A percentile compares a stretch with the other conserved stretches of the same genome.
phyloP scores from a whole-genome alignment of 768 basidiomycete species.

The Tephrocybe sp. region DNA sequence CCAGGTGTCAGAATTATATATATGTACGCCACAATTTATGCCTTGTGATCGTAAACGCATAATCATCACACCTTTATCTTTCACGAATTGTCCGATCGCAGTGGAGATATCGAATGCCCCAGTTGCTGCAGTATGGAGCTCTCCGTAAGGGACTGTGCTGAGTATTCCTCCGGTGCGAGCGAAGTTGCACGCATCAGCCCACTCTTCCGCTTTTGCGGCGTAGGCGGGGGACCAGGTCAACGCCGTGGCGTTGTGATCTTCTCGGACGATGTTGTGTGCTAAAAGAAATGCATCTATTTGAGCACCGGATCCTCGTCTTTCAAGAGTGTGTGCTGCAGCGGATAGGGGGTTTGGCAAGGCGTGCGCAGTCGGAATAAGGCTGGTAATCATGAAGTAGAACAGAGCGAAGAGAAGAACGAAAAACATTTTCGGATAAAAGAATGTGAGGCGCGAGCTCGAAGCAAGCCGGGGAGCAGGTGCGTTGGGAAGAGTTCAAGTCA shows the following conservation, averaged over 20 bases:
- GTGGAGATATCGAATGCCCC: conserved; percentile 40
- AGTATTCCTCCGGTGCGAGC: conserved; percentile 46
- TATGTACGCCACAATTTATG: not conserved
- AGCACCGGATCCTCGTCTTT: conserved; percentile 23
- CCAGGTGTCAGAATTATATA: conserved; percentile 2
- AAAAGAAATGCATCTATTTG: conserved; percentile 36
- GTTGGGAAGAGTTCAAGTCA: conserved; percentile 11
- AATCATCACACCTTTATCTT: conserved; percentile 43
- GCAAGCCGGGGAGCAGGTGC: conserved; percentile 24
- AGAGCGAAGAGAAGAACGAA: conserved; percentile 6
- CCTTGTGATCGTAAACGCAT: not conserved
- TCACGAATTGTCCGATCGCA: conserved; percentile 49
- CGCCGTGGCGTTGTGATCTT: conserved; percentile 36
- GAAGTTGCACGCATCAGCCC: conserved; percentile 53
- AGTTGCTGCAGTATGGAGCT: conserved; percentile 57
- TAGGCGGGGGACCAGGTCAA: conserved; percentile 51
- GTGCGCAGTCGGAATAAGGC: conserved; percentile 1
- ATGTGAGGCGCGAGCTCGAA: too few relatives aligned
- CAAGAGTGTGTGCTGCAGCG: conserved; percentile 4
- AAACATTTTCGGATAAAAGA: conserved; percentile 28
- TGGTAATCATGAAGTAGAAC: not conserved
- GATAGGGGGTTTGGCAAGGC: not conserved
- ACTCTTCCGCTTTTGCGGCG: conserved; percentile 45
- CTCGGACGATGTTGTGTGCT: conserved; percentile 51
- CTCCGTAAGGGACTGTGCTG: conserved; percentile 44